These are phyloP conservation scores for Trichosporon coremiiforme DNA, from an alignment of 1,284 basidiomycete genomes.

Conservation along the genomic window DNA sequence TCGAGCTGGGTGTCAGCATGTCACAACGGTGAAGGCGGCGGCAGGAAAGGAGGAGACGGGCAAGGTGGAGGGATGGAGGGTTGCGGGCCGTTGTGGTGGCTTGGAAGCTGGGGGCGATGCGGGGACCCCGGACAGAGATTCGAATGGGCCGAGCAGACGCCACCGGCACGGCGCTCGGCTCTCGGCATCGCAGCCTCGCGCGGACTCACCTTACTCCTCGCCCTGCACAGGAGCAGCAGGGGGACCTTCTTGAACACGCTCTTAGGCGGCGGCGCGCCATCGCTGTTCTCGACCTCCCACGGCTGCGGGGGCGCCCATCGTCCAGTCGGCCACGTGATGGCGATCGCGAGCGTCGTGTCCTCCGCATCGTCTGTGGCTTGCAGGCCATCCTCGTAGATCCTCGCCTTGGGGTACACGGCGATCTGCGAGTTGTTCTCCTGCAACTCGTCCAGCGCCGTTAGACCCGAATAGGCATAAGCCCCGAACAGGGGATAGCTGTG, in stretches of 20 bases:
- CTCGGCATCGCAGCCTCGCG: no score
- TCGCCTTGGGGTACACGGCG: constrained; percentile 35
- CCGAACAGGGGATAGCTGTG: constrained; percentile 50
- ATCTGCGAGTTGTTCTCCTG: constrained; percentile 33
- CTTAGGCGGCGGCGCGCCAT: constrained; percentile 34
- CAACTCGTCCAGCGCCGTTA: constrained; percentile 50
- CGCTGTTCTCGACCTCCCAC: constrained; percentile 38
- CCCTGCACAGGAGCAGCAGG: constrained; percentile 47
- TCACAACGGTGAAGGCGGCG: no score
- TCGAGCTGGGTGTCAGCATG: constrained; percentile 48
- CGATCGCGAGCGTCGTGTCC: constrained; percentile 52
- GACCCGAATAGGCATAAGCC: constrained; percentile 54
- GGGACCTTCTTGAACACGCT: constrained; percentile 34
- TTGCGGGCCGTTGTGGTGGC: no score
- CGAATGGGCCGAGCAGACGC: no score
- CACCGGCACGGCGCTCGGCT: no score
- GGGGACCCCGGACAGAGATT: no score
- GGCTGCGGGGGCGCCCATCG: constrained; percentile 36
- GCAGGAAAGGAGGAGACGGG: no score
- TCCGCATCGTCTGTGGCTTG: constrained; percentile 49
- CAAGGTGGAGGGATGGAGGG: no score
- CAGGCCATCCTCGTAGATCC: constrained; percentile 54
- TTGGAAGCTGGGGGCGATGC: no score
- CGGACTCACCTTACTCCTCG: constrained; percentile 51
- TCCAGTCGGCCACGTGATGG: constrained; percentile 35